Base-by-base conservation (phyloP, 345 rosid species). In the Iberis pinnata region DNA sequence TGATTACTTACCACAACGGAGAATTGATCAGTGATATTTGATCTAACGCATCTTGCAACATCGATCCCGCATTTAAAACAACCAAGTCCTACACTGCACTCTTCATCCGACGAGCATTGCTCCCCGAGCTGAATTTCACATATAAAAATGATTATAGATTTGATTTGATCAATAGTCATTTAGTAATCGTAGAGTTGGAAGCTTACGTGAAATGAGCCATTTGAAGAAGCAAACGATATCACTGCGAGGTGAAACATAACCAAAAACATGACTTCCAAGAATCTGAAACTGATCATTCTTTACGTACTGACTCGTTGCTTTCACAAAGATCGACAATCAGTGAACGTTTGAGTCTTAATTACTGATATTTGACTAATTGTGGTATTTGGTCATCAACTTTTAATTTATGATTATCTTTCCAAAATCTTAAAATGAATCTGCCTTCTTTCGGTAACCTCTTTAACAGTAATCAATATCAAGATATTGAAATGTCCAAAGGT, bases 11-110 rank as follows among this genome's bases (percentile, higher is more conserved):
- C 79, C 72, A 59, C 44, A 24, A 68, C 38, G 58, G 75, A 53
- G 63, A 75, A 78, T 25, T 62, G 83, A 56, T 78, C 56, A 5
- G 78, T 62, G 24, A 55, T 18, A 43, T 44, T 54, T 43, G 76
- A 53, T 53, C 80, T 62, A 26, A 70, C 78, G 46, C 83, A 78
- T 70, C 35, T 70, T 42, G 75, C 67, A 32, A 32, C 57, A n/a
- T 56, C 18, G 3, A 58, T 6, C 10, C 49, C 65, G 31, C 82
- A 78, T 29, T 66, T 52, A 0, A 50, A 69, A 43, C 80, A 78
- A 35, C 56, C 59, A 18, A 72, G 68, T 22, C 82, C 78, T 7
- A 49, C 43, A 2, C 2, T 36, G 37, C 78, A 78, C 7, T 64
- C 80, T 46, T 22, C 20, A 37, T 70, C 72, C 4, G 60, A 56